These are phyloP conservation scores for Daldinia grandis DNA, from an alignment of 495 filamentous ascomycete species.

Conservation along the genomic window DNA sequence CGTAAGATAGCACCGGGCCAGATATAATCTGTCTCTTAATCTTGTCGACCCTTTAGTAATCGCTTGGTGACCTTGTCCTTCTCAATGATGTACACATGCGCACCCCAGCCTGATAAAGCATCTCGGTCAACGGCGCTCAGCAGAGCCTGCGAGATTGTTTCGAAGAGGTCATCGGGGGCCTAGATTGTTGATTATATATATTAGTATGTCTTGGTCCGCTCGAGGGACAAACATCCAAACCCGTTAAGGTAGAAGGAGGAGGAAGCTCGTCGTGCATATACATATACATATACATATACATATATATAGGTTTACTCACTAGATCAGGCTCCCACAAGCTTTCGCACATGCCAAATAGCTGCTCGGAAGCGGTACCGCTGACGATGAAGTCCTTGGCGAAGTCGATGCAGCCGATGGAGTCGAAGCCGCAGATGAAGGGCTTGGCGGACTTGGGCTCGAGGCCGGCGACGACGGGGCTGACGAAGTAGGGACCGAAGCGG, in stretches of 20 bases:
- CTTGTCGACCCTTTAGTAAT: slow-evolving; percentile 85
- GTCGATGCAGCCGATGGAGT: slow-evolving; percentile 99
- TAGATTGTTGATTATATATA: slow-evolving; percentile 44
- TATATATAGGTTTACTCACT: slow-evolving; percentile 59
- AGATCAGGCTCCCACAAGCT: slow-evolving; percentile 97
- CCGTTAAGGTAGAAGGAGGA: too few relatives aligned
- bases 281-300: not conserved
- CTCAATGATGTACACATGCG: slow-evolving; percentile 98
- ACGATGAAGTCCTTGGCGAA: slow-evolving; percentile 99
- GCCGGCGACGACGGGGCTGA: slow-evolving; percentile 92
- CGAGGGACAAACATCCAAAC: too few relatives aligned
- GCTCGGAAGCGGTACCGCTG: slow-evolving; percentile 92
- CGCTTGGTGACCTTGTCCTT: slow-evolving; percentile 99
- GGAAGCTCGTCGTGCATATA: not conserved
- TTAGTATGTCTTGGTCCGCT: slow-evolving; percentile 1
- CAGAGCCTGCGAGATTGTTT: slow-evolving; percentile 97
- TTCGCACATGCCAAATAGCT: slow-evolving; percentile 98
- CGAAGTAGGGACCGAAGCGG: slow-evolving; percentile 95
- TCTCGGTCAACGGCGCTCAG: slow-evolving; percentile 96
- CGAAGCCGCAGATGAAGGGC: slow-evolving; percentile 98
- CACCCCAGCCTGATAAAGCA: slow-evolving; percentile 96
- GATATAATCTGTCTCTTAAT: slow-evolving; percentile 47
- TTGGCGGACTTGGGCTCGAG: slow-evolving; percentile 89
- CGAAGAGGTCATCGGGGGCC: slow-evolving; percentile 94
- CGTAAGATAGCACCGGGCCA: not conserved